Percentiles rank a stretch among this genome's conserved stretches.
These are phyloP conservation scores for Ceratobasidium sp. DNA, from an alignment of 1,284 basidiomycete species.

Conservation along the genomic window DNA sequence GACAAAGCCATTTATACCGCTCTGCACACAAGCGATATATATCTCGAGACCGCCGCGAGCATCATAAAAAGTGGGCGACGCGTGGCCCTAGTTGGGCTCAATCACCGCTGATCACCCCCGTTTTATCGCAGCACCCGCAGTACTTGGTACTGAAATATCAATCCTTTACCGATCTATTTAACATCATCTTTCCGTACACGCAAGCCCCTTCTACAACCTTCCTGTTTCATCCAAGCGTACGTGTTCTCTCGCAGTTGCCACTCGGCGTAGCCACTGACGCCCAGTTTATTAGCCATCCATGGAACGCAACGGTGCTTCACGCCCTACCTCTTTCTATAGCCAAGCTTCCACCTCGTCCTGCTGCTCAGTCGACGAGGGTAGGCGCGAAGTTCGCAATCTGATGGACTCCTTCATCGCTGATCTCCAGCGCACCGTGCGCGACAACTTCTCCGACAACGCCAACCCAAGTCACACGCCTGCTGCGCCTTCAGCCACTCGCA, in stretches of 20 bases:
- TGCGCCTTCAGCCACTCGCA: conserved; percentile 36
- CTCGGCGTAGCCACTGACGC: conserved; percentile 7
- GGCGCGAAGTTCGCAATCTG: conserved; percentile 61
- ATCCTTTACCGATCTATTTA: background rate
- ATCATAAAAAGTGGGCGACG: background rate
- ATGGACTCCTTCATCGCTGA: conserved; percentile 67
- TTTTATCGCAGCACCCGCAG: conserved; percentile 6
- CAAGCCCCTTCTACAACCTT: conserved; percentile 13
- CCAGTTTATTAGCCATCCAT: conserved; percentile 11
- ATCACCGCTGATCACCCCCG: conserved; percentile 1
- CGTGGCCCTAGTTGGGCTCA: background rate
- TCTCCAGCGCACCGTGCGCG: conserved; percentile 52
- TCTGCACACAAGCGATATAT: background rate
- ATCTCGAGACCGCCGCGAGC: background rate
- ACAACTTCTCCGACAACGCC: conserved; percentile 37
- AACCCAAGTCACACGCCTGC: conserved; percentile 39
- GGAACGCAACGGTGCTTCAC: conserved; percentile 30
- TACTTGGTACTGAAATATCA: background rate
- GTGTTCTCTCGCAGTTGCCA: background rate
- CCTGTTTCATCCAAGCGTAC: background rate
- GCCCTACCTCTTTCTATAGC: conserved; percentile 33
- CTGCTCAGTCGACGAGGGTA: conserved; percentile 61
- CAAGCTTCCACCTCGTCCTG: conserved; percentile 43
- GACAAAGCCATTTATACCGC: background rate
- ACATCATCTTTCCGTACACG: background rate